phyloP scores from a whole-genome alignment of 768 basidiomycete genomes.

The Chiua virens region DNA sequence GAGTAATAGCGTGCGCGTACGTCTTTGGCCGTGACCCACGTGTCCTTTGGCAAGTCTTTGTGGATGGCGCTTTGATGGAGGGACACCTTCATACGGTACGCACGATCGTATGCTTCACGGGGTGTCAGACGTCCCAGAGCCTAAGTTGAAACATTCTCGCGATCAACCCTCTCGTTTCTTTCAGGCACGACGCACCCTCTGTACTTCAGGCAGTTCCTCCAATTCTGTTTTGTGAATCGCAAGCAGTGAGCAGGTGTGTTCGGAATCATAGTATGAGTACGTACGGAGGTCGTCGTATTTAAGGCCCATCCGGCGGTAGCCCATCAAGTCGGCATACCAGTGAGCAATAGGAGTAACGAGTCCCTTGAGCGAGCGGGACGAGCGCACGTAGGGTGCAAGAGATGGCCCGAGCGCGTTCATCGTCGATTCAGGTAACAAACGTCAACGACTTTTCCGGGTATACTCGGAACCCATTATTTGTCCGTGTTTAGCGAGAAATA shows the following conservation, averaged over 20 bases:
- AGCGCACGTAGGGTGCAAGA: conserved; percentile 73
- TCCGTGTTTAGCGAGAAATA: conserved; percentile 35
- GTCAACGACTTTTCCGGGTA: conserved; percentile 7
- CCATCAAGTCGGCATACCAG: conserved; percentile 78
- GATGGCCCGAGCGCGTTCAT: conserved; percentile 63
- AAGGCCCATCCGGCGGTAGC: conserved; percentile 87
- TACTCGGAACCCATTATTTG: conserved; percentile 39
- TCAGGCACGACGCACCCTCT: conserved; percentile 54
- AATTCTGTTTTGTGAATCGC: conserved; percentile 45
- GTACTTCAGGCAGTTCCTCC: conserved; percentile 76
- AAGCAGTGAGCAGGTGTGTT: not conserved
- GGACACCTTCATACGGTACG: conserved; percentile 84
- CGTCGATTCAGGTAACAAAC: not conserved
- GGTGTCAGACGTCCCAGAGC: conserved; percentile 80
- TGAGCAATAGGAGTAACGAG: conserved; percentile 76
- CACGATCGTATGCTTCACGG: conserved; percentile 84
- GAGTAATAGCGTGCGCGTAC: conserved; percentile 43
- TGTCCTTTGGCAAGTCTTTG: conserved; percentile 72
- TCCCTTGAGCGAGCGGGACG: conserved; percentile 63
- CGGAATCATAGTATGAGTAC: conserved; percentile 30
- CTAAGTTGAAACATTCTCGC: conserved; percentile 40
- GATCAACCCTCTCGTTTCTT: not conserved
- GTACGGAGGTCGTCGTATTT: conserved; percentile 92
- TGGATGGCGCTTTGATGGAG: conserved; percentile 76
- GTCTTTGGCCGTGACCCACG: conserved; percentile 76